Conservation (phyloP, 495 filamentous ascomycete genomes). For the Hyaloscypha hepaticicola region DNA sequence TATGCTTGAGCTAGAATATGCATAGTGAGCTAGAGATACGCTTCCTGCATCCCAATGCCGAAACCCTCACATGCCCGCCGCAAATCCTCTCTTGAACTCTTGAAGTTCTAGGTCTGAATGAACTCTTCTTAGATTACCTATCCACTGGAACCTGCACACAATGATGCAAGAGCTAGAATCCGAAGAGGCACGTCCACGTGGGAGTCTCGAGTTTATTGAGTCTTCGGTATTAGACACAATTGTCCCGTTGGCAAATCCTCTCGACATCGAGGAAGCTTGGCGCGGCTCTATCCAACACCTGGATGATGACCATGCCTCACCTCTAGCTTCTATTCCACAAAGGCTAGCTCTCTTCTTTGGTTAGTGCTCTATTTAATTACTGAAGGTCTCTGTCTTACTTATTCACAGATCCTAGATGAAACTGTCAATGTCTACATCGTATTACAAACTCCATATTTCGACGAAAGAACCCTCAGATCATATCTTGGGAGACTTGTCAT, state of each 20-base stretch:
- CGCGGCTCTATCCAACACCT: conserved; percentile 35
- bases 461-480: conserved; percentile 56
- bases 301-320: conserved; percentile 26
- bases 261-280: conserved; percentile 63
- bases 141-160: not conserved
- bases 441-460: conserved; percentile 63
- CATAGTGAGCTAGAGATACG: not conserved
- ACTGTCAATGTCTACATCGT: conserved; percentile 69
- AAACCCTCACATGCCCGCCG: not conserved
- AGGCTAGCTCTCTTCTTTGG: conserved; percentile 60
- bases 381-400: conserved; percentile 53
- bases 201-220: conserved; percentile 60
- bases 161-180: conserved; percentile 23
- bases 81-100: not conserved
- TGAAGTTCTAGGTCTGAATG: not conserved
- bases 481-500: conserved; percentile 64
- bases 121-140: not conserved
- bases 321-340: conserved; percentile 46
- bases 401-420: conserved; percentile 73
- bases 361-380: conserved; percentile 44
- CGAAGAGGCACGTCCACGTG: conserved; percentile 25
- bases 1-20: not conserved
- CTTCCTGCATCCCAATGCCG: not conserved
- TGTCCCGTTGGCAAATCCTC: conserved; percentile 66
- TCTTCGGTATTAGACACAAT: conserved; percentile 75